Base-by-base conservation (phyloP, 768 basidiomycete genomes). In the Tricholoma sp. region DNA sequence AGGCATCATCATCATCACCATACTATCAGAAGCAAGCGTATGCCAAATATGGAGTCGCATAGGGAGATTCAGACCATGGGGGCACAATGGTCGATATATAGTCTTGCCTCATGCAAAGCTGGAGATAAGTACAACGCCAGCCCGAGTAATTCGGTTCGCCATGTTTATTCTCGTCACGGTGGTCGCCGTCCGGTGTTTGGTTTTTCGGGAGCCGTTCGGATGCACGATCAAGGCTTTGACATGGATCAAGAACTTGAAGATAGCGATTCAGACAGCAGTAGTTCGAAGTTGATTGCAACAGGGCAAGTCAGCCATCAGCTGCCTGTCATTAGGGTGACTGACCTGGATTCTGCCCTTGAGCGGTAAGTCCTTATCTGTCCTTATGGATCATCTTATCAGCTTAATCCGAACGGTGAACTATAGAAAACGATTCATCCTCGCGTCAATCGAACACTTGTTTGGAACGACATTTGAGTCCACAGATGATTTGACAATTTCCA, bases 401-500 rank as follows among this genome's bases (percentile, higher is more conserved):
- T 55, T 45, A 29, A 36, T 52, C 33, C 44, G 53, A 31, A 42
- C 53, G 20, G 60, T 57, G n/a, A 62, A 52, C 33, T 51, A 4
- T 58, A 87, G 86, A 59, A 74, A 79, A 64, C 72, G 75, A 51
- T 90, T 89, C 70, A 76, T 88, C 57, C 74, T 74, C 63, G 69
- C 76, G 28, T 85, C 87, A 32, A 76, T 90, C 52, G 70, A 75
- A 2, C 79, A 88, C 65, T 78, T 91, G 45, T 88, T 86, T 74
- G 66, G 72, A 50, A 83, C 84, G 51, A 88, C 89, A 32, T 87
- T 88, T 69, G 83, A 82, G 58, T 63, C 74, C 15, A 69, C 77
- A 29, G 88, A 90, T 68, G 85, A 88, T 59, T 75, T 91, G 74
- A 81, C 82, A 6, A 83, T 90, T 64, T 84, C 85, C 2, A 72